Percentiles rank a stretch among this genome's conserved stretches.
Conservation (phyloP, 2,329 filamentous ascomycete genomes). For the Pyrenochaeta sp. region DNA sequence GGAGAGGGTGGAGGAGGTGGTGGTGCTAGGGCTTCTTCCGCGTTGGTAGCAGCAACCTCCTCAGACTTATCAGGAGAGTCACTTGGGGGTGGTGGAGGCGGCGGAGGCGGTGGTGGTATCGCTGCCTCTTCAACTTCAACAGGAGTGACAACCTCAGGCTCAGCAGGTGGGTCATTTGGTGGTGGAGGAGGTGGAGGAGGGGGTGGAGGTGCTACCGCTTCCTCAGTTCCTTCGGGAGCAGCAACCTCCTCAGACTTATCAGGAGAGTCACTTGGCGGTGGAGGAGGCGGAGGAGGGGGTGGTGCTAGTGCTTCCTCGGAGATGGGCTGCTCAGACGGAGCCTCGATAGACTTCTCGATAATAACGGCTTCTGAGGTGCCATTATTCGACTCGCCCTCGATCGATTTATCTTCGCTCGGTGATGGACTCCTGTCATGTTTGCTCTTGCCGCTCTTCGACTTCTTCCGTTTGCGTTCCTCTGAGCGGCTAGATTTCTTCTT, state of each 20-base stretch:
- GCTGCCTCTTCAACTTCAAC: too few species aligned
- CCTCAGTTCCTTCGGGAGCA: not conserved
- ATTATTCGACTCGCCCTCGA: constrained; percentile 8
- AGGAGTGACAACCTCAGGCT: too few species aligned
- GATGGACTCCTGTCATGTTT: constrained; percentile 18
- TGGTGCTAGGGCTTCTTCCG: too few species aligned
- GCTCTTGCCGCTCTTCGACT: constrained; percentile 27
- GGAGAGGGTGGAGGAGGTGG: too few species aligned
- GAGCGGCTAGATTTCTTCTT: constrained; percentile 36
- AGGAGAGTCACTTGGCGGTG: constrained; percentile 8
- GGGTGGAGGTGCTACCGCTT: too few species aligned
- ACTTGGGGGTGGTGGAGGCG: too few species aligned
- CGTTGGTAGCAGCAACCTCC: too few species aligned
- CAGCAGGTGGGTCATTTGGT: too few species aligned
- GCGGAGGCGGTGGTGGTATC: too few species aligned
- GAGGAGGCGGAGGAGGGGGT: constrained; percentile 7
- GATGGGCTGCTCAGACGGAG: constrained; percentile 4
- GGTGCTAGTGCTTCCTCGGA: constrained; percentile 1
- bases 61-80: too few species aligned
- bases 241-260: not conserved
- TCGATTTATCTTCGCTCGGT: constrained; percentile 8
- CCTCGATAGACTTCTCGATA: constrained; percentile 13
- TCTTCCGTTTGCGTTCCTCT: constrained; percentile 35
- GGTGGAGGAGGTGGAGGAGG: too few species aligned
- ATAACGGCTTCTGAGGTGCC: constrained; percentile 18